These are phyloP conservation scores for Leccinum pallidistipes DNA, from an alignment of 1,284 basidiomycete genomes.

Conservation along the genomic window DNA sequence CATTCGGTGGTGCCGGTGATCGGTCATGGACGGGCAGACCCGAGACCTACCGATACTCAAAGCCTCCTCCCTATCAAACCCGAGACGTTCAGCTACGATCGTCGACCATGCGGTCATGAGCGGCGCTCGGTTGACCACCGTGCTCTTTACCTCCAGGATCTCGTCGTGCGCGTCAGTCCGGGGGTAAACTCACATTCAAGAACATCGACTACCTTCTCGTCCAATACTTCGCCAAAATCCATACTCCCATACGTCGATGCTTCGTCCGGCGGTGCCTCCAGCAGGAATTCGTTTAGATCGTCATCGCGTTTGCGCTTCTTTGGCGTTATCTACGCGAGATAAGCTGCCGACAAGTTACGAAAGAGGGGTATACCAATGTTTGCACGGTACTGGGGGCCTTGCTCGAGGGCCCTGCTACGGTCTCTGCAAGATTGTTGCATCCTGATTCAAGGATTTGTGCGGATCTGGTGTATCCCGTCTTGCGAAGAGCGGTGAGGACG, in stretches of 20 bases:
- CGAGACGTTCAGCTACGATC: slow-evolving; percentile 80
- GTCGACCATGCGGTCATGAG: slow-evolving; percentile 94
- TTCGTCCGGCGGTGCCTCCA: slow-evolving; percentile 50
- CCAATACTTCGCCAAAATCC: slow-evolving; percentile 70
- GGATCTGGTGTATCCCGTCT: slow-evolving; percentile 52
- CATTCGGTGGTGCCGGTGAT: slow-evolving; percentile 6
- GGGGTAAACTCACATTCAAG: not conserved
- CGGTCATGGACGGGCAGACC: slow-evolving; percentile 1
- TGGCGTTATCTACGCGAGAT: slow-evolving; percentile 40
- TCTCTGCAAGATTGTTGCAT: not conserved
- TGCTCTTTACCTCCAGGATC: slow-evolving; percentile 59
- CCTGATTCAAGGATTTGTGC: slow-evolving; percentile 9
- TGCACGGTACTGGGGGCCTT: slow-evolving; percentile 18
- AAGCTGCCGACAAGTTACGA: slow-evolving; percentile 8
- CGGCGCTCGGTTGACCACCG: slow-evolving; percentile 88
- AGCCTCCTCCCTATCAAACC: slow-evolving; percentile 86
- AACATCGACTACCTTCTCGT: slow-evolving; percentile 61
- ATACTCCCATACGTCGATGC: slow-evolving; percentile 51
- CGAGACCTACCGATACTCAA: slow-evolving; percentile 72
- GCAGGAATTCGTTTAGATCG: slow-evolving; percentile 61
- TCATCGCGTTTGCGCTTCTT: slow-evolving; percentile 50
- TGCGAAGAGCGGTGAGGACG: slow-evolving; percentile 62
- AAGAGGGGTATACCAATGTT: slow-evolving; percentile 23
- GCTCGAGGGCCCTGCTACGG: slow-evolving; percentile 10
- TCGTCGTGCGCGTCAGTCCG: slow-evolving; percentile 30